A percentile compares a stretch with the other conserved stretches of the same genome.
These are phyloP conservation scores for Zostera marina DNA, from an alignment of 116 monocot genomes.

Conservation along the genomic window DNA sequence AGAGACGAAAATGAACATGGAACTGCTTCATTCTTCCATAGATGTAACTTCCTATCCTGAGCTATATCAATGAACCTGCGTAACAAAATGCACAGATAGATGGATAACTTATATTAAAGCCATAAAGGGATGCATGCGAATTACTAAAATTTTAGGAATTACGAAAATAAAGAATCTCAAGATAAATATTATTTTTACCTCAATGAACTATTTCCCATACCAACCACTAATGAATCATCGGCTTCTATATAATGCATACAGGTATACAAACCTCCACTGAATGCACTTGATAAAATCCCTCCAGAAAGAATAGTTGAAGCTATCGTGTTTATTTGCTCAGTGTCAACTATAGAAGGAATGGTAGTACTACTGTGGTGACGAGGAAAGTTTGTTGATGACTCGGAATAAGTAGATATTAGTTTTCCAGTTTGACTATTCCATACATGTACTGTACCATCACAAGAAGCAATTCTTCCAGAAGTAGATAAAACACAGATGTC, in stretches of 20 bases:
- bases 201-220: constrained; percentile 87
- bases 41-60: constrained; percentile 59
- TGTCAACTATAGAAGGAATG: constrained; percentile 19
- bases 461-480: constrained; percentile 79
- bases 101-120: not conserved
- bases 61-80: constrained; percentile 78
- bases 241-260: constrained; percentile 67
- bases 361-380: constrained; percentile 10
- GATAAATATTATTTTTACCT: constrained; percentile 24
- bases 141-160: too few species aligned
- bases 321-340: constrained; percentile 52
- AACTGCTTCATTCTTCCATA: constrained; percentile 64
- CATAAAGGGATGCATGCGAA: not conserved
- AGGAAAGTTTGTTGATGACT: constrained; percentile 35
- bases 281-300: constrained; percentile 77
- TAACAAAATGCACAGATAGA: not conserved
- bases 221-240: constrained; percentile 56
- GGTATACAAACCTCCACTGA: constrained; percentile 79
- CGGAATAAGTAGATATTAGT: constrained; percentile 57
- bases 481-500: constrained; percentile 46
- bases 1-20: constrained; percentile 65
- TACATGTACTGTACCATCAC: constrained; percentile 93
- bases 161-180: too few species aligned
- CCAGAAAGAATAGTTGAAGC: constrained; percentile 38
- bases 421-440: constrained; percentile 92